phyloP scores from a whole-genome alignment of 768 basidiomycete species.

The Suillus hirtellus region DNA sequence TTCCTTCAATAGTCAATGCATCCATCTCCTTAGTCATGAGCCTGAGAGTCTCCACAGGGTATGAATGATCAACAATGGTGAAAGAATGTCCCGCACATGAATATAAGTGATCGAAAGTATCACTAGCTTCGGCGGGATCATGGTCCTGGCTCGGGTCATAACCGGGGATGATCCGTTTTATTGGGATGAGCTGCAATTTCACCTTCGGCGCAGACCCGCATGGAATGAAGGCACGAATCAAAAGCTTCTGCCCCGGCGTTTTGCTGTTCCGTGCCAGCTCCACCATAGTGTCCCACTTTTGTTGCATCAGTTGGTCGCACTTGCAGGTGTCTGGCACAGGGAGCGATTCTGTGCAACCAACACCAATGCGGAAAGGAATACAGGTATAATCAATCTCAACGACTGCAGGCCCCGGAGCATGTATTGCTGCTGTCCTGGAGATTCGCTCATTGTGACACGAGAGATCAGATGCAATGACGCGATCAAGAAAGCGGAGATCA shows the following conservation, averaged over 20 bases:
- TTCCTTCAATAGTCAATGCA: neutral
- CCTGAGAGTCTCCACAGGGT: slow-evolving; percentile 22
- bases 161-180: slow-evolving; percentile 20
- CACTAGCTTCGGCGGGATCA: slow-evolving; percentile 23
- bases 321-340: slow-evolving; percentile 20
- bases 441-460: slow-evolving; percentile 19
- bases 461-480: slow-evolving; percentile 24
- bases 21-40: slow-evolving; percentile 16
- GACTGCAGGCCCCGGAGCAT: slow-evolving; percentile 19
- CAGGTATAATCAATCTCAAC: slow-evolving; percentile 29
- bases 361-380: slow-evolving; percentile 17
- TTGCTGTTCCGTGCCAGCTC: slow-evolving; percentile 26
- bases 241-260: slow-evolving; percentile 21
- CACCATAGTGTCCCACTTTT: slow-evolving; percentile 30
- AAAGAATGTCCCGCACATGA: slow-evolving; percentile 21
- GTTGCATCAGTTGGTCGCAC: slow-evolving; percentile 22
- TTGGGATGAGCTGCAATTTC: slow-evolving; percentile 27
- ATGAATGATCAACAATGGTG: slow-evolving; percentile 24
- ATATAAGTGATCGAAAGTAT: slow-evolving; percentile 28
- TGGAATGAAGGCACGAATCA: slow-evolving; percentile 31
- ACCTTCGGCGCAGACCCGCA: slow-evolving; percentile 26
- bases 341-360: slow-evolving; percentile 19
- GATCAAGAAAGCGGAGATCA: slow-evolving; percentile 28
- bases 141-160: slow-evolving; percentile 10
- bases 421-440: slow-evolving; percentile 11